Percentiles rank a stretch among this genome's conserved stretches.
phyloP scores from a whole-genome alignment of 257 asterid species.

The Petrea volubilis region DNA sequence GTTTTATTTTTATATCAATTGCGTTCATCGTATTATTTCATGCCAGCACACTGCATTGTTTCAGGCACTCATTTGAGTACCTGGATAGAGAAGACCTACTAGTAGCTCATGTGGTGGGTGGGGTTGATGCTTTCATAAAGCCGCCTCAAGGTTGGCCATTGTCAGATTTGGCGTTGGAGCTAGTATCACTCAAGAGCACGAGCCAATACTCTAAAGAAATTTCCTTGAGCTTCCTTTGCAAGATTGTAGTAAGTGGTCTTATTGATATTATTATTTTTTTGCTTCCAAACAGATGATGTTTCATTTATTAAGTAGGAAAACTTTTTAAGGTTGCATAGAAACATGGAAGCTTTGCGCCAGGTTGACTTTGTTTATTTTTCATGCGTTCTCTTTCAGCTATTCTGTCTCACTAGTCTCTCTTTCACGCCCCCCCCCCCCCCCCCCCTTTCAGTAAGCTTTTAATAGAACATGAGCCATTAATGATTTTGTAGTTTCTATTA shows the following conservation, averaged over 20 bases:
- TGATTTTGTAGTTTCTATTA: no score
- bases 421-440: neutral
- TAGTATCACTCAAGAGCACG: slow-evolving; percentile 70
- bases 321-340: neutral
- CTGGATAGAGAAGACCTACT: slow-evolving; percentile 68
- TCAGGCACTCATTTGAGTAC: slow-evolving; percentile 86
- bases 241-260: slow-evolving; percentile 64
- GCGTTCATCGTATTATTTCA: neutral
- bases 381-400: neutral
- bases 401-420: neutral
- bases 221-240: slow-evolving; percentile 71
- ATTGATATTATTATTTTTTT: slow-evolving; percentile 1
- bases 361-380: neutral
- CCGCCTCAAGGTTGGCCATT: slow-evolving; percentile 93
- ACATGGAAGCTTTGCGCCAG: neutral
- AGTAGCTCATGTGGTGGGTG: slow-evolving; percentile 79
- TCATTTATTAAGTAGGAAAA: neutral
- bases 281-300: neutral
- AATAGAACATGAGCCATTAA: neutral
- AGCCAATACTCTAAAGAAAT: slow-evolving; percentile 58
- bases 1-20: neutral
- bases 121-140: slow-evolving; percentile 79
- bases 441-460: no score
- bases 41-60: slow-evolving; percentile 19
- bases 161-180: slow-evolving; percentile 51